Conservation (phyloP, 2,329 filamentous ascomycete genomes). For the Catunica adiposa region DNA sequence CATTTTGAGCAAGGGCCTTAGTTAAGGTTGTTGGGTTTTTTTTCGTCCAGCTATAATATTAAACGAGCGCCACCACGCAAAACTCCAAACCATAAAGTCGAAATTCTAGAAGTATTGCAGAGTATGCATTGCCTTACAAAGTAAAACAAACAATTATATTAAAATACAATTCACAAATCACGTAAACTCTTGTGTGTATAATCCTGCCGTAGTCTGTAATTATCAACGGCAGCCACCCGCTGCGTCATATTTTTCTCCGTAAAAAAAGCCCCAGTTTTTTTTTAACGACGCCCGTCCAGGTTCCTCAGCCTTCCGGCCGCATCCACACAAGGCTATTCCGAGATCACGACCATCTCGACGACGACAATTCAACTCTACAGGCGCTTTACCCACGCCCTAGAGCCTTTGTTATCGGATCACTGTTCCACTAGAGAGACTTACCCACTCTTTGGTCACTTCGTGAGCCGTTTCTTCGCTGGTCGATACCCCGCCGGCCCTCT, state of each 20-base stretch:
- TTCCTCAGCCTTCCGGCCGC: neutral
- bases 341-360: neutral
- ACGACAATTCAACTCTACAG: neutral
- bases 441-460: neutral
- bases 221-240: neutral
- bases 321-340: neutral
- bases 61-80: too few relatives aligned
- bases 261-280: constrained; percentile 1
- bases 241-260: neutral
- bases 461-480: neutral
- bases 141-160: neutral
- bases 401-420: neutral
- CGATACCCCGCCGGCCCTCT: neutral
- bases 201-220: too few relatives aligned
- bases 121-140: too few relatives aligned
- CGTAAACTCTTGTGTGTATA: neutral
- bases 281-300: neutral
- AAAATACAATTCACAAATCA: neutral
- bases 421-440: neutral
- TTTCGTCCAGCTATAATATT: neutral
- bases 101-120: too few relatives aligned
- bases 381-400: constrained; percentile 1
- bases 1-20: neutral
- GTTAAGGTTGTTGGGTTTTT: neutral
- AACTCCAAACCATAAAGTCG: too few relatives aligned